Evolutionary conservation across 306 rosid species (phyloP).

Genomic region (Begonia loranthoides): DNA sequence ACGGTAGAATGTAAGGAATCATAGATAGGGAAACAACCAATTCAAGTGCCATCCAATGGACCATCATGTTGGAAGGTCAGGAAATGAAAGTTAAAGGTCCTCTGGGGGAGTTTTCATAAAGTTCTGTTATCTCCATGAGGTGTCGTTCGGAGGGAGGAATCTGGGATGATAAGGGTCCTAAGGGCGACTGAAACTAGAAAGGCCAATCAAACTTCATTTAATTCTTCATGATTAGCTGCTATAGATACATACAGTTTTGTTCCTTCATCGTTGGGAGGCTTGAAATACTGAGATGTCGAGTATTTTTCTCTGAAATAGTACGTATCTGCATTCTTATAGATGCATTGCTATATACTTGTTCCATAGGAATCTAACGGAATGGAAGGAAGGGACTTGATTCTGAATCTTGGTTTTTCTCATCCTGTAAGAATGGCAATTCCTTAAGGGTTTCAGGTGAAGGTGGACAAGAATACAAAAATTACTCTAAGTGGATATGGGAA

Average conservation of each 20-base stretch:
- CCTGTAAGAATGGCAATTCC: constrained; percentile 86
- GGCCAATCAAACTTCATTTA: constrained; percentile 60
- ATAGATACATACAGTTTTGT: no score
- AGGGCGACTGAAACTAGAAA: constrained; percentile 74
- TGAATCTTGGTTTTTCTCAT: constrained; percentile 97
- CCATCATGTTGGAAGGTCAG: constrained; percentile 62
- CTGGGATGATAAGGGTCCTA: constrained; percentile 39
- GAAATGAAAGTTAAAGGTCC: constrained; percentile 77
- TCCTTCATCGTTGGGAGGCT: not conserved
- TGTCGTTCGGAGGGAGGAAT: constrained; percentile 56
- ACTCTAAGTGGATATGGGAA: constrained; percentile 77
- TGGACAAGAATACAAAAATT: constrained; percentile 82
- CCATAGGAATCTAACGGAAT: constrained; percentile 73
- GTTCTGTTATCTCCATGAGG: constrained; percentile 54
- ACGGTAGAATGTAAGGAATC: constrained; percentile 77
- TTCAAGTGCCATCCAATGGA: constrained; percentile 58
- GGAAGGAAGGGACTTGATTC: constrained; percentile 65
- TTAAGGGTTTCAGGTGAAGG: constrained; percentile 61
- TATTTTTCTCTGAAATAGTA: not conserved
- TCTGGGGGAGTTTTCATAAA: constrained; percentile 64
- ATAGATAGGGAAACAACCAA: constrained; percentile 83
- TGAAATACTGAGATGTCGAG: not conserved
- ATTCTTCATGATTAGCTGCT: not conserved
- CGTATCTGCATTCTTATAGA: not conserved
- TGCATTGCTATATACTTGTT: constrained; percentile 12